Percentiles rank a stretch among this genome's conserved stretches.
Conservation (phyloP, 177 flowering plant species). For the Vitis hybrid region DNA sequence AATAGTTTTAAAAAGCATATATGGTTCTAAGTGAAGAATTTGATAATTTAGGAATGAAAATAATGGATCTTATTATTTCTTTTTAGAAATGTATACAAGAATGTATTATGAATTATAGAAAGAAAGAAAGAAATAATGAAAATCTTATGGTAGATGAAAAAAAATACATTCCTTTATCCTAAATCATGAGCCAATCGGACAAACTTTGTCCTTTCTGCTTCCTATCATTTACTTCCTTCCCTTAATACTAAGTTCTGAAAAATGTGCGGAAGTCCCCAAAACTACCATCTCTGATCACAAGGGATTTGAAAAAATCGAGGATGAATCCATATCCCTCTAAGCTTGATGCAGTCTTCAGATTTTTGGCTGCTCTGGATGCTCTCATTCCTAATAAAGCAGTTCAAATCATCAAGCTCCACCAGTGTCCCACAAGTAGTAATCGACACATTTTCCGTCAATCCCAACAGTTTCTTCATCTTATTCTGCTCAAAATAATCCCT, state of each 20-base stretch:
- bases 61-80: too few relatives aligned
- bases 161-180: too few relatives aligned
- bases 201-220: too few relatives aligned
- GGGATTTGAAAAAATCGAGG: constrained; percentile 18
- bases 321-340: constrained; percentile 24
- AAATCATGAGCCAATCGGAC: too few relatives aligned
- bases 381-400: constrained; percentile 5
- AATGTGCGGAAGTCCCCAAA: not conserved
- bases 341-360: too few relatives aligned
- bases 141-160: too few relatives aligned
- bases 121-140: not conserved
- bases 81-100: too few relatives aligned
- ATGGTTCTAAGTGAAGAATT: too few relatives aligned
- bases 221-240: too few relatives aligned
- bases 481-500: not conserved
- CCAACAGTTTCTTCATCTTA: not conserved
- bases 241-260: not conserved
- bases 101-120: too few relatives aligned
- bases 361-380: not conserved
- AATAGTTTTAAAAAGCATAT: too few relatives aligned
- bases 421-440: constrained; percentile 22
- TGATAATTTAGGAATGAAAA: too few relatives aligned
- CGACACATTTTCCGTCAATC: constrained; percentile 12
- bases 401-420: not conserved
- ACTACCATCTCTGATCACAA: constrained; percentile 12